Evolutionary conservation across 805 yeast genomes (phyloP).

Genomic region (Candida tibetensis): DNA sequence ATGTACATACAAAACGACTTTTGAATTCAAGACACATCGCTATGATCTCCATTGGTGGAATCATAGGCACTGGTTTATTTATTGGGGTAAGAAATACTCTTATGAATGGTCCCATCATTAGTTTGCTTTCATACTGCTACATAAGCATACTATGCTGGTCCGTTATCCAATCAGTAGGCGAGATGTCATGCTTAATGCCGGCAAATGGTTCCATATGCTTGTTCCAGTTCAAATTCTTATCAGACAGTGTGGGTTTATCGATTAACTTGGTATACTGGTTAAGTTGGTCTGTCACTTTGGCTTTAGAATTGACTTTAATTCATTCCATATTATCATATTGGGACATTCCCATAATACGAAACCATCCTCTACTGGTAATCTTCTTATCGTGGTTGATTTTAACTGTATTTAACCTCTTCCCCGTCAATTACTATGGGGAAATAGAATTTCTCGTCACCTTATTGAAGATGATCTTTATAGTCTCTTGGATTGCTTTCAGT

Average conservation of each 20-base stretch:
- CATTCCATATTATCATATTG: constrained; percentile 15
- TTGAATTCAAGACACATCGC: constrained; percentile 6
- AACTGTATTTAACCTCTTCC: constrained; percentile 36
- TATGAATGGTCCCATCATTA: constrained; percentile 26
- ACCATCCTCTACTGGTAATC: constrained; percentile 33
- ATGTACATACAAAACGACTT: background rate
- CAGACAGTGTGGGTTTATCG: constrained; percentile 37
- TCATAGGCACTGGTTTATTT: constrained; percentile 36
- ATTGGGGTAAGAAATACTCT: constrained; percentile 32
- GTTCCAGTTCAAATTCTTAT: constrained; percentile 34
- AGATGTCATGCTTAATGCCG: constrained; percentile 37
- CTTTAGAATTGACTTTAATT: constrained; percentile 25
- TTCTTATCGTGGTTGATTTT: constrained; percentile 26
- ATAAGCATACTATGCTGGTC: constrained; percentile 33
- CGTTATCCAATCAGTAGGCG: constrained; percentile 36
- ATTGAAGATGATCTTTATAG: constrained; percentile 36
- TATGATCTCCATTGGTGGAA: constrained; percentile 34
- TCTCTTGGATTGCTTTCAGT: constrained; percentile 35
- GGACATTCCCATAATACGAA: constrained; percentile 26
- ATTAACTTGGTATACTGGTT: constrained; percentile 31
- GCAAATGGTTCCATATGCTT: constrained; percentile 35
- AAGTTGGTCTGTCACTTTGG: constrained; percentile 30
- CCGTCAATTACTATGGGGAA: constrained; percentile 54
- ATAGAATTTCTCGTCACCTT: constrained; percentile 47
- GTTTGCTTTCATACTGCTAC: constrained; percentile 19